A percentile compares a stretch with the other conserved stretches of the same genome.
These are phyloP conservation scores for Plantago coronopus DNA, from an alignment of 305 asterid genomes.

Conservation along the genomic window DNA sequence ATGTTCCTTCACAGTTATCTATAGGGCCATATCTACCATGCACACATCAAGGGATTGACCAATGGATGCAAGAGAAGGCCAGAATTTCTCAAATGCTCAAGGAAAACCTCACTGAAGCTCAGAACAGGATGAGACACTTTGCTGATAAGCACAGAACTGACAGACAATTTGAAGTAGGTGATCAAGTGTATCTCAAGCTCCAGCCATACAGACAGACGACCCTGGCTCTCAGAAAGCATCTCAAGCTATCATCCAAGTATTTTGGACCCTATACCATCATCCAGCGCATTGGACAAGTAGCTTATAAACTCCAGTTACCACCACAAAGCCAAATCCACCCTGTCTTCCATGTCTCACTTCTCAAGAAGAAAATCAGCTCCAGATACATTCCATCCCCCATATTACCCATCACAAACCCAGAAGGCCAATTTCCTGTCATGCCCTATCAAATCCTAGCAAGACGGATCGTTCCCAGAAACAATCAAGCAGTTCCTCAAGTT, in stretches of 20 bases:
- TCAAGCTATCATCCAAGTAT: not conserved
- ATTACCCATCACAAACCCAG: not conserved
- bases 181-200: not conserved
- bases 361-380: not conserved
- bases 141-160: not conserved
- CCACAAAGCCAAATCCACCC: not conserved
- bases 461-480: not conserved
- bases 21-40: not conserved
- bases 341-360: not conserved
- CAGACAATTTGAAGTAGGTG: not conserved
- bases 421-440: not conserved
- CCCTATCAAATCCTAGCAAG: not conserved
- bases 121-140: not conserved
- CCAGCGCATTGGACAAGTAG: not conserved
- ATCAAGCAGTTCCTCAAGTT: not conserved
- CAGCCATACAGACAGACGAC: not conserved
- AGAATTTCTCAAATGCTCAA: not conserved
- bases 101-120: not conserved
- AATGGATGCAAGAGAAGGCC: not conserved
- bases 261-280: not conserved
- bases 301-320: not conserved
- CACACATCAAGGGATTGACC: not conserved
- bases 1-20: not conserved
- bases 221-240: not conserved
- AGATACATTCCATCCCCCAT: not conserved